Conservation (phyloP, 2,329 filamentous ascomycete genomes). For the Colletotrichum destructivum region DNA sequence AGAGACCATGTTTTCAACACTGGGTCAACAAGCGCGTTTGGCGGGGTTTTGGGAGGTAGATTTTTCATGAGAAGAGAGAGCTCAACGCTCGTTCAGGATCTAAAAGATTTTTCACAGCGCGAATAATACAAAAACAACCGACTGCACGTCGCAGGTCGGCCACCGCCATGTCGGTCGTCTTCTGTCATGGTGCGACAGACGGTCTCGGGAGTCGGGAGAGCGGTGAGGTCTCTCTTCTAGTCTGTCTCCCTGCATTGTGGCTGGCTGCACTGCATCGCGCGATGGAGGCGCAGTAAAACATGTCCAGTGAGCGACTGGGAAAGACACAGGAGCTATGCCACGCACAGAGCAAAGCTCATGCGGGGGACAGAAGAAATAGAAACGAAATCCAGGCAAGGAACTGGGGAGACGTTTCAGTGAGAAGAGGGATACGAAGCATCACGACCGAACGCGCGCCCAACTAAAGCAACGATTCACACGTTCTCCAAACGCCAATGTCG, state of each 20-base stretch:
- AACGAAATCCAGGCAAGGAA: too few relatives aligned
- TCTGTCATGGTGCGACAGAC: background rate
- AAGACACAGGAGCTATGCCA: too few relatives aligned
- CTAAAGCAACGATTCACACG: too few relatives aligned
- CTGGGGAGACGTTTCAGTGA: too few relatives aligned
- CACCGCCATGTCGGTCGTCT: background rate
- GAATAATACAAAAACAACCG: constrained; percentile 17
- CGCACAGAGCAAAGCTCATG: too few relatives aligned
- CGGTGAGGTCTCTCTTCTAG: constrained; percentile 11
- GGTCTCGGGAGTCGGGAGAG: background rate
- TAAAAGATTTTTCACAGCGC: background rate
- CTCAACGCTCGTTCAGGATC: constrained; percentile 42
- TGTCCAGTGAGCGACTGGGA: too few relatives aligned
- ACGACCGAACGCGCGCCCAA: too few relatives aligned
- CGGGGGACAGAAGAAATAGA: too few relatives aligned
- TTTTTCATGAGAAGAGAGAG: constrained; percentile 40
- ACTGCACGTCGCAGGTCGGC: constrained; percentile 16
- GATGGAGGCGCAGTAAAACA: too few relatives aligned
- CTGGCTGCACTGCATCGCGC: too few relatives aligned
- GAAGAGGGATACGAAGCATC: too few relatives aligned
- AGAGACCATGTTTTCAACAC: constrained; percentile 44
- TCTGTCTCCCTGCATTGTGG: constrained; percentile 7
- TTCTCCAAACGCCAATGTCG: too few relatives aligned
- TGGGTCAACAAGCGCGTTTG: constrained; percentile 43
- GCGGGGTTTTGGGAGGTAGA: constrained; percentile 34